phyloP scores from a whole-genome alignment of 306 rosid species.

The Quercus variabilis region DNA sequence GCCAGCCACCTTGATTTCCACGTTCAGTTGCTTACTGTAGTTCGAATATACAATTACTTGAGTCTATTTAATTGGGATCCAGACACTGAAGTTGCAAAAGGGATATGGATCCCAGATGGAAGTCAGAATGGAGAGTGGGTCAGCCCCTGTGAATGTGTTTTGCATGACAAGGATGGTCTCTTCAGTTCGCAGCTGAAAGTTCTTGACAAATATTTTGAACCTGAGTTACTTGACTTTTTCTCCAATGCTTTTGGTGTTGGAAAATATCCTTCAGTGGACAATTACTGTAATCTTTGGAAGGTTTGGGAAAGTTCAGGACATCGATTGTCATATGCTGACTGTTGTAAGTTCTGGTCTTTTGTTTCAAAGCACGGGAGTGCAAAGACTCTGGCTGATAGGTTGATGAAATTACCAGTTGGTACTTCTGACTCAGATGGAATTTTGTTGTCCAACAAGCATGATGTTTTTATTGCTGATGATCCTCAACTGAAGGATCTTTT shows the following conservation, averaged over 20 bases:
- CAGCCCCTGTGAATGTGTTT: conserved; percentile 40
- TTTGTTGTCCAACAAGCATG: conserved; percentile 36
- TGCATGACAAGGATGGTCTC: conserved; percentile 48
- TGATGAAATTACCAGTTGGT: conserved; percentile 56
- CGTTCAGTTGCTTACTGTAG: conserved; percentile 20
- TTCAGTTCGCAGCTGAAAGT: conserved; percentile 20
- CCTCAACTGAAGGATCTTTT: conserved; percentile 62
- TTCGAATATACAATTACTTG: conserved; percentile 43
- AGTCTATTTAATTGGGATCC: conserved; percentile 43
- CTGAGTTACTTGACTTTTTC: conserved; percentile 40
- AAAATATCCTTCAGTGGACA: conserved; percentile 40
- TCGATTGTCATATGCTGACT: conserved; percentile 34
- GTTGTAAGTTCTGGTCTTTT: conserved; percentile 62
- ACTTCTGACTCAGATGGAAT: conserved; percentile 29
- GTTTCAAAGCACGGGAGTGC: conserved; percentile 35
- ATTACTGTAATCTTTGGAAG: conserved; percentile 60
- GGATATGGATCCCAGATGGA: conserved; percentile 54
- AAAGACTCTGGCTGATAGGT: conserved; percentile 27
- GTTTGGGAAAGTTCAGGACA: conserved; percentile 52
- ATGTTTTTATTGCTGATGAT: conserved; percentile 62
- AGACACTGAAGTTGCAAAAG: conserved; percentile 19
- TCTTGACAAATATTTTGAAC: conserved; percentile 35
- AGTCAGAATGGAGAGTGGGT: conserved; percentile 37
- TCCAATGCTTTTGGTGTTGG: conserved; percentile 34
- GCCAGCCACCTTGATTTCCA: conserved; percentile 40